These are phyloP conservation scores for Xylaria bambusicola DNA, from an alignment of 495 filamentous ascomycete species.

Conservation along the genomic window DNA sequence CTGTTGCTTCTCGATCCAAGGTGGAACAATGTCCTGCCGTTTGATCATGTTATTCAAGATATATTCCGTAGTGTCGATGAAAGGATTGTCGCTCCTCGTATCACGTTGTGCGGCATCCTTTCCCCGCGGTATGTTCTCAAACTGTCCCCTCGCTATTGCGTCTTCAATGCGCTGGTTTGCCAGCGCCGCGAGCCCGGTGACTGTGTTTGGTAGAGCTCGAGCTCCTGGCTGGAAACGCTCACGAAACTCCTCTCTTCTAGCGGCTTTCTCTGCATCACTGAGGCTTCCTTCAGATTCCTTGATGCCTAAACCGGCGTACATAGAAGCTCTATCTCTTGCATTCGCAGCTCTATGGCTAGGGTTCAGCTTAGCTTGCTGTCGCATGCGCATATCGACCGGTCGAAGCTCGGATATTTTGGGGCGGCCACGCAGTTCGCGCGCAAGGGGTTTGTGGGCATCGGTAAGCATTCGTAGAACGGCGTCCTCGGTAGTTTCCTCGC, in stretches of 20 bases:
- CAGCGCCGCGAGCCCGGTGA: constrained; percentile 77
- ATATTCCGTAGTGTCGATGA: constrained; percentile 95
- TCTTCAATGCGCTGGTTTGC: constrained; percentile 95
- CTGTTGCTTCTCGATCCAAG: constrained; percentile 98
- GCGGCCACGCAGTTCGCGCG: constrained; percentile 43
- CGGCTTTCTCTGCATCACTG: constrained; percentile 68
- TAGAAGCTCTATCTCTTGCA: constrained; percentile 75
- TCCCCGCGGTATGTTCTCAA: constrained; percentile 83
- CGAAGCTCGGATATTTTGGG: constrained; percentile 54
- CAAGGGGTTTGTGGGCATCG: constrained; percentile 75
- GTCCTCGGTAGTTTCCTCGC: constrained; percentile 72
- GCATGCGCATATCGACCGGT: constrained; percentile 62
- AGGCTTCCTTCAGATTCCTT: constrained; percentile 57
- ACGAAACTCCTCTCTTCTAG: constrained; percentile 68
- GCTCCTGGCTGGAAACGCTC: constrained; percentile 77
- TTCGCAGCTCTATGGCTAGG: constrained; percentile 66
- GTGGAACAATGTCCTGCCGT: constrained; percentile 81
- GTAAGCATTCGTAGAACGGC: constrained; percentile 84
- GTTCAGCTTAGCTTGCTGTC: constrained; percentile 37
- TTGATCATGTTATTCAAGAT: constrained; percentile 99
- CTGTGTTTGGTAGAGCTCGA: constrained; percentile 72
- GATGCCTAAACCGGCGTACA: constrained; percentile 62
- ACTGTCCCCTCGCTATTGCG: constrained; percentile 88
- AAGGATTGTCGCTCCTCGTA: constrained; percentile 80
- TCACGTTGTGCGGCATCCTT: constrained; percentile 72